phyloP scores from a whole-genome alignment of 371 early-diverging fungal genomes.

The Mortierella sp. region DNA sequence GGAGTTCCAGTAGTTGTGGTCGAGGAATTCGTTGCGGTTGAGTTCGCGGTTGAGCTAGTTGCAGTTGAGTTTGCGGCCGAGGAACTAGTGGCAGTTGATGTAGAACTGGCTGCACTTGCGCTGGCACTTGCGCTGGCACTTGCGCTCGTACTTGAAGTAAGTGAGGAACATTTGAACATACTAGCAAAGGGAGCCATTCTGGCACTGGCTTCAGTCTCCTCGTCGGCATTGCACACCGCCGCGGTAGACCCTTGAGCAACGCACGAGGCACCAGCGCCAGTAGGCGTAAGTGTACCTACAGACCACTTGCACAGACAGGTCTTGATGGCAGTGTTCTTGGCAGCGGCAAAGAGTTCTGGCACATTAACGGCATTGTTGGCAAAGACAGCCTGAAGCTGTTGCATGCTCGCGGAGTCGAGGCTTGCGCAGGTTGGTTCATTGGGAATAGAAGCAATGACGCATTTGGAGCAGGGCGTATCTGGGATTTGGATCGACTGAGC shows the following conservation, averaged over 20 bases:
- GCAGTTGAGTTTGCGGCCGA: not conserved
- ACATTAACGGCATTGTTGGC: constrained; percentile 11
- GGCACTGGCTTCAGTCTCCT: not conserved
- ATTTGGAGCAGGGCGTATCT: constrained; percentile 15
- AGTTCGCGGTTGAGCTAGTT: not conserved
- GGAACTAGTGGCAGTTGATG: not conserved
- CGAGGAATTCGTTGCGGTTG: not conserved
- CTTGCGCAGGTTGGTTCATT: constrained; percentile 13
- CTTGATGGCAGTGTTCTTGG: constrained; percentile 13
- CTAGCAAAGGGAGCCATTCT: constrained; percentile 6
- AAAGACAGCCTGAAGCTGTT: constrained; percentile 12
- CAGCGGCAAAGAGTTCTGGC: not conserved
- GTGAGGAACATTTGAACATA: not conserved
- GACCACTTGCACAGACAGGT: constrained; percentile 32
- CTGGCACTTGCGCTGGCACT: not conserved
- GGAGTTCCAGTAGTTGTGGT: not conserved
- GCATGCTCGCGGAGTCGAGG: constrained; percentile 10
- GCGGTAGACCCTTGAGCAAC: not conserved
- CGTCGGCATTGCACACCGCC: constrained; percentile 10
- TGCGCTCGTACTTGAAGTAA: not conserved
- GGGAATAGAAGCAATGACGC: constrained; percentile 11
- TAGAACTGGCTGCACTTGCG: not conserved
- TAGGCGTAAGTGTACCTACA: not conserved
- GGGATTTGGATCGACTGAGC: constrained; percentile 5
- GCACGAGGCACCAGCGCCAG: constrained; percentile 15